Conservation (phyloP, 352 stramenopile genomes). For the Pythium myriotylum region DNA sequence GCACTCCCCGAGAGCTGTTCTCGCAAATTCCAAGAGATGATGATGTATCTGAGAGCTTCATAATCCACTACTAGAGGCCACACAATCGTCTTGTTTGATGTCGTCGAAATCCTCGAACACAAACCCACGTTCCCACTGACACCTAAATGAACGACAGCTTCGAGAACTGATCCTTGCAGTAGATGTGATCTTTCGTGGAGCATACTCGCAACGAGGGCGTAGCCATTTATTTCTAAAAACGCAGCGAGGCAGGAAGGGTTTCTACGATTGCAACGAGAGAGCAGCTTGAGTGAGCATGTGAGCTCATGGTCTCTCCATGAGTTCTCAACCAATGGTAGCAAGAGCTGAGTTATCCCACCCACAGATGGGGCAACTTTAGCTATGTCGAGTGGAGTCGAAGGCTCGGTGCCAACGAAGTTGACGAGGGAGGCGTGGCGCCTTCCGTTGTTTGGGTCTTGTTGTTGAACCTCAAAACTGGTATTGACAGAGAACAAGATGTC, state of each 20-base stretch:
- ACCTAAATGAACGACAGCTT: constrained; percentile 43
- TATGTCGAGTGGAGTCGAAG: constrained; percentile 51
- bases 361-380: constrained; percentile 60
- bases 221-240: constrained; percentile 60
- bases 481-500: constrained; percentile 65
- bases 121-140: constrained; percentile 35
- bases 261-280: constrained; percentile 48
- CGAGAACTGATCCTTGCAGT: constrained; percentile 54
- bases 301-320: constrained; percentile 52
- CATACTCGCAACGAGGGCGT: constrained; percentile 51
- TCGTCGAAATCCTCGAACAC: too few species aligned
- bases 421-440: constrained; percentile 27
- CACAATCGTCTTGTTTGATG: not conserved
- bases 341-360: constrained; percentile 54
- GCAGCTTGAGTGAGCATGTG: constrained; percentile 44
- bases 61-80: constrained; percentile 58
- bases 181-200: constrained; percentile 43
- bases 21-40: constrained; percentile 53
- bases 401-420: constrained; percentile 59
- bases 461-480: constrained; percentile 40
- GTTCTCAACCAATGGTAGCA: constrained; percentile 66
- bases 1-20: constrained; percentile 38
- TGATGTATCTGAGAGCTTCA: constrained; percentile 50
- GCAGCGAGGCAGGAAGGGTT: constrained; percentile 66
- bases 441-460: constrained; percentile 10